Evolutionary conservation across 2,329 filamentous ascomycete species (phyloP).

Genomic region (Phaeomoniella chlamydospora): DNA sequence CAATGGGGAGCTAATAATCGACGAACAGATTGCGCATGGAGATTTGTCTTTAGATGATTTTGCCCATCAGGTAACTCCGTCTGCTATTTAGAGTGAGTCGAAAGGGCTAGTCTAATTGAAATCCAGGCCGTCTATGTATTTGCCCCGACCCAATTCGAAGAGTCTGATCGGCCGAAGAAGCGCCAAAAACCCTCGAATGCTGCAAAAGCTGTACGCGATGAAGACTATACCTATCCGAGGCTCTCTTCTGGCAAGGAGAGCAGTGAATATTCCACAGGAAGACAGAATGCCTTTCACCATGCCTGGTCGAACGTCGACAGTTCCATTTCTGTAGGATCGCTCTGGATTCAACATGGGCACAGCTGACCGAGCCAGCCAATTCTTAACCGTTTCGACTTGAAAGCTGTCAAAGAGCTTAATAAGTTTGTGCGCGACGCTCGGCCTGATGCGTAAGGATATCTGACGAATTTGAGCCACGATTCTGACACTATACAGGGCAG

Average conservation of each 20-base stretch:
- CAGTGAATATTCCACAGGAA: constrained; percentile 12
- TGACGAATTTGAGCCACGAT: background rate
- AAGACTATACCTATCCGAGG: constrained; percentile 18
- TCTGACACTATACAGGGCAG: background rate
- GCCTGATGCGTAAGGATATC: background rate
- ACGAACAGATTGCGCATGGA: too few relatives aligned
- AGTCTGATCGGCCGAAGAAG: constrained; percentile 36
- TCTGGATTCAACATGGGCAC: too few relatives aligned
- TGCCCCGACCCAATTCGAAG: background rate
- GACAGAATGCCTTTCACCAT: too few relatives aligned
- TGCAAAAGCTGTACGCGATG: constrained; percentile 3
- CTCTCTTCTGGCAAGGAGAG: constrained; percentile 24
- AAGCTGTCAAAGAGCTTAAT: background rate
- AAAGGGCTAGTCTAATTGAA: background rate
- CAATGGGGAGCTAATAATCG: too few relatives aligned
- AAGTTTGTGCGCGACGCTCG: background rate
- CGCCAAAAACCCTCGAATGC: constrained; percentile 36
- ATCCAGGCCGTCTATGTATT: constrained; percentile 8
- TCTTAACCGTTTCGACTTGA: background rate
- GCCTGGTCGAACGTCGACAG: too few relatives aligned
- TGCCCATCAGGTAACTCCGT: constrained; percentile 2
- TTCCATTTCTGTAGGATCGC: too few relatives aligned
- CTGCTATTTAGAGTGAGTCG: too few relatives aligned
- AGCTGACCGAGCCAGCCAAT: background rate
- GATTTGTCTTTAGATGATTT: constrained; percentile 1